These are phyloP conservation scores for slime mould (Dictyostelium discoideum) DNA, from an alignment of 78 protist genomes.

Conservation along the genomic window DNA sequence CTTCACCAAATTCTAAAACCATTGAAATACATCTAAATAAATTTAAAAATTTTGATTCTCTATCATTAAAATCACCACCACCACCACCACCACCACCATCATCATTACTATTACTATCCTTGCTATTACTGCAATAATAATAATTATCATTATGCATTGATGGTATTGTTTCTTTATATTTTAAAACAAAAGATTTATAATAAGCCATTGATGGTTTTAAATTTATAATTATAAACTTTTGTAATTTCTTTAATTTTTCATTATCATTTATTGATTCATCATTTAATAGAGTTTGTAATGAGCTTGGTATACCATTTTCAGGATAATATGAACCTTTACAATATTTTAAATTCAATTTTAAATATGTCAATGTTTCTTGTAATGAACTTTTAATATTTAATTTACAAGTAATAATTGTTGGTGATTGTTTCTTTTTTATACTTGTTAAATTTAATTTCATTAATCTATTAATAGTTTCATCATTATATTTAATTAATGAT, in stretches of 20 bases:
- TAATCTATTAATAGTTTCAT: not conserved
- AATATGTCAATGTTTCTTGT: not conserved
- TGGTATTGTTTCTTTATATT: not conserved
- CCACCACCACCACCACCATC: not conserved
- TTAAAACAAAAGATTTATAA: not conserved
- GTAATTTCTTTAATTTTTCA: not conserved
- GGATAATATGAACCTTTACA: not conserved
- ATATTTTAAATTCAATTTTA: too few relatives aligned
- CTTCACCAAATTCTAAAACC: not conserved
- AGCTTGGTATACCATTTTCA: not conserved
- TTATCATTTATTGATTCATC: not conserved
- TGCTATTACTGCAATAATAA: too few relatives aligned
- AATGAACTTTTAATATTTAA: not conserved
- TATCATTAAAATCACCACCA: not conserved
- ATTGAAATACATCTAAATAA: not conserved
- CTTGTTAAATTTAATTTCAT: not conserved
- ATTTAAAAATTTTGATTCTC: not conserved
- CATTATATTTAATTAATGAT: not conserved
- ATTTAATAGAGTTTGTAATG: not conserved
- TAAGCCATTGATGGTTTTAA: not conserved
- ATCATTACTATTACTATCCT: too few relatives aligned
- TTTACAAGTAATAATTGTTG: too few relatives aligned
- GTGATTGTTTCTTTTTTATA: not conserved
- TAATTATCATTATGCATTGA: not conserved
- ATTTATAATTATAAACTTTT: not conserved